Evolutionary conservation across 179 eudicot species (phyloP).

Genomic region (Actinidia chinensis): DNA sequence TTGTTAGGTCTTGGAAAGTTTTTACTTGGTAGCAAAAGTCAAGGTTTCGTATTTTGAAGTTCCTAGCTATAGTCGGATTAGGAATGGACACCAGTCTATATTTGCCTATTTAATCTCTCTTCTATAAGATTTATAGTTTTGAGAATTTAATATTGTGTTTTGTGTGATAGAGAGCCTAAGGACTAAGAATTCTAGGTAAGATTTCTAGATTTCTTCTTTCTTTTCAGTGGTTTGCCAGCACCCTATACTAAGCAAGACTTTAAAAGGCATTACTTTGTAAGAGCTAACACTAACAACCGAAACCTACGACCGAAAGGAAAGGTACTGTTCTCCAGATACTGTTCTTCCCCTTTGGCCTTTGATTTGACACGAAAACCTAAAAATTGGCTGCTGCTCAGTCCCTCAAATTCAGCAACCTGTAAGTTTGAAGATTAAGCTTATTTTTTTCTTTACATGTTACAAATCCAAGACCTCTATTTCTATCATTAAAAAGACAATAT

Average conservation of each 20-base stretch:
- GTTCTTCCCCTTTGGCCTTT: neutral
- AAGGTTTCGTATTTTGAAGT: too few species aligned
- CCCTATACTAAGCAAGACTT: neutral
- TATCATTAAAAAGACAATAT: neutral
- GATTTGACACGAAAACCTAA: neutral
- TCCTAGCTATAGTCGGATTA: too few species aligned
- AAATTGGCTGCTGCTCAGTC: neutral
- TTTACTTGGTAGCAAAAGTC: too few species aligned
- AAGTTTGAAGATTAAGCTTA: neutral
- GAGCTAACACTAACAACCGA: neutral
- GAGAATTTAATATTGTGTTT: too few species aligned
- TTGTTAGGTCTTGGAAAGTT: too few species aligned
- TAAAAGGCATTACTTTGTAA: neutral
- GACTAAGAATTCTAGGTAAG: neutral
- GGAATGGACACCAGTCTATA: too few species aligned
- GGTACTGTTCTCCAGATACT: neutral
- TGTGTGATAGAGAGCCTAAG: too few species aligned
- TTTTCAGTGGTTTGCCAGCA: neutral
- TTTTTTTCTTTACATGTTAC: neutral
- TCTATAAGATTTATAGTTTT: too few species aligned
- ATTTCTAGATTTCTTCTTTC: neutral
- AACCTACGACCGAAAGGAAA: neutral
- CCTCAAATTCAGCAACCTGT: neutral
- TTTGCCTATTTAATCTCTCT: too few species aligned
- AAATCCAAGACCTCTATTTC: neutral